phyloP scores from a whole-genome alignment of 805 yeast genomes.

The Spathaspora gorwiae region DNA sequence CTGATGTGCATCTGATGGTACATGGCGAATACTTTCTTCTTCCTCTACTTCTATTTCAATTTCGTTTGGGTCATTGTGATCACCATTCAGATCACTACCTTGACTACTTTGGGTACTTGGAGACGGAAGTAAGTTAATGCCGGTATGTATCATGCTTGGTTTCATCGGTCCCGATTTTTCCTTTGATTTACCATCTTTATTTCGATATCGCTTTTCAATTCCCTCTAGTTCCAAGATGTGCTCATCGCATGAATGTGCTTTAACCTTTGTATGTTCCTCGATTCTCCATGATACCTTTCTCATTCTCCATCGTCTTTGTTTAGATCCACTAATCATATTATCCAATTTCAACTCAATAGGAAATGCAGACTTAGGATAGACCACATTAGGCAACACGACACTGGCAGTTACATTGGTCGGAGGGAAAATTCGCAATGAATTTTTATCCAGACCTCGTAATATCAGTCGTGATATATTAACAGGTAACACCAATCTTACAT shows the following conservation, averaged over 20 bases:
- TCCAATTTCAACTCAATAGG: conserved; percentile 80
- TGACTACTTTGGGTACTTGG: conserved; percentile 1
- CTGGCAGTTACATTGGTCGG: conserved; percentile 89
- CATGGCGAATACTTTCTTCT: conserved; percentile 15
- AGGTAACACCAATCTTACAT: conserved; percentile 48
- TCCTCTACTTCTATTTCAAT: conserved; percentile 10
- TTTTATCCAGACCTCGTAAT: conserved; percentile 75
- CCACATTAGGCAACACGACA: conserved; percentile 82
- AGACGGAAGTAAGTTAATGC: conserved; percentile 7
- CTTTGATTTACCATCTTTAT: neutral
- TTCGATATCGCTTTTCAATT: conserved; percentile 35
- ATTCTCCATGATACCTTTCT: conserved; percentile 83
- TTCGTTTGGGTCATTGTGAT: conserved; percentile 3
- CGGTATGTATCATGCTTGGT: conserved; percentile 27
- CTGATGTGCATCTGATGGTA: conserved; percentile 20
- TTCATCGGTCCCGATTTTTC: conserved; percentile 12
- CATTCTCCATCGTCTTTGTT: conserved; percentile 83
- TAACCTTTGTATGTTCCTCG: conserved; percentile 72
- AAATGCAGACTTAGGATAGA: conserved; percentile 82
- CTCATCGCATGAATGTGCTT: conserved; percentile 51
- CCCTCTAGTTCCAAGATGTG: conserved; percentile 51
- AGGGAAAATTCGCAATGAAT: conserved; percentile 87
- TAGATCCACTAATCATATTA: conserved; percentile 50
- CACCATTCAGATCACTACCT: neutral
- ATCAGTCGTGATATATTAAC: conserved; percentile 73